These are phyloP conservation scores for Sporisorium reilianum DNA, from an alignment of 1,284 basidiomycete genomes.

Conservation along the genomic window DNA sequence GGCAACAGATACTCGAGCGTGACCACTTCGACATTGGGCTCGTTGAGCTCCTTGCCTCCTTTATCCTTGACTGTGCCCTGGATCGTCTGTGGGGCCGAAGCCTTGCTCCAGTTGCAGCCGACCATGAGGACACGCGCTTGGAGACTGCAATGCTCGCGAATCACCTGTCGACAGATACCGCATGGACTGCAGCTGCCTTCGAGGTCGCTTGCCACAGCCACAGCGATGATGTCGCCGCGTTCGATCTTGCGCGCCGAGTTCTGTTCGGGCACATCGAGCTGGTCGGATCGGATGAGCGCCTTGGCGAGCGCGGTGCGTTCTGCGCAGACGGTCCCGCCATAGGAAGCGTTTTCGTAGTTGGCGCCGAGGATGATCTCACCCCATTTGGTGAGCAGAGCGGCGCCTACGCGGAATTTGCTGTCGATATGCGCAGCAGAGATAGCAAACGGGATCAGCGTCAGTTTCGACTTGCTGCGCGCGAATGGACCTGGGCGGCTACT, in stretches of 20 bases:
- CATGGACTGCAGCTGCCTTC: constrained; percentile 72
- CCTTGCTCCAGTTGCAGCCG: constrained; percentile 75
- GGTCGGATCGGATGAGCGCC: constrained; percentile 37
- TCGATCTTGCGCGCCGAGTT: constrained; percentile 41
- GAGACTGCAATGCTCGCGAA: constrained; percentile 83
- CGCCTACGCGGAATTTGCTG: constrained; percentile 90
- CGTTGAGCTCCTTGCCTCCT: constrained; percentile 60
- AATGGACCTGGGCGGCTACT: no score
- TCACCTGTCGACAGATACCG: constrained; percentile 89
- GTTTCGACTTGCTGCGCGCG: background rate
- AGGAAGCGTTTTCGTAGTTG: constrained; percentile 91
- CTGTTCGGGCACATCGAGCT: constrained; percentile 29
- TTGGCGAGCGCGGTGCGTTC: constrained; percentile 65
- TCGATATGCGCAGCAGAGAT: background rate
- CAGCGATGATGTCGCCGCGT: constrained; percentile 55
- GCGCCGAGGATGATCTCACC: constrained; percentile 83
- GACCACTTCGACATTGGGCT: constrained; percentile 72
- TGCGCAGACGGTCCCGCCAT: constrained; percentile 74
- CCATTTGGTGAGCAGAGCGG: constrained; percentile 79
- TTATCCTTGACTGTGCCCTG: constrained; percentile 22
- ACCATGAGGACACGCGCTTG: constrained; percentile 83
- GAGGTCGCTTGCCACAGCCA: constrained; percentile 58
- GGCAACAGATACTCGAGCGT: constrained; percentile 82
- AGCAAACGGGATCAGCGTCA: background rate
- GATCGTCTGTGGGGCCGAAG: constrained; percentile 6